These are phyloP conservation scores for Crepidotus variabilis DNA, from an alignment of 768 basidiomycete genomes.

Conservation along the genomic window DNA sequence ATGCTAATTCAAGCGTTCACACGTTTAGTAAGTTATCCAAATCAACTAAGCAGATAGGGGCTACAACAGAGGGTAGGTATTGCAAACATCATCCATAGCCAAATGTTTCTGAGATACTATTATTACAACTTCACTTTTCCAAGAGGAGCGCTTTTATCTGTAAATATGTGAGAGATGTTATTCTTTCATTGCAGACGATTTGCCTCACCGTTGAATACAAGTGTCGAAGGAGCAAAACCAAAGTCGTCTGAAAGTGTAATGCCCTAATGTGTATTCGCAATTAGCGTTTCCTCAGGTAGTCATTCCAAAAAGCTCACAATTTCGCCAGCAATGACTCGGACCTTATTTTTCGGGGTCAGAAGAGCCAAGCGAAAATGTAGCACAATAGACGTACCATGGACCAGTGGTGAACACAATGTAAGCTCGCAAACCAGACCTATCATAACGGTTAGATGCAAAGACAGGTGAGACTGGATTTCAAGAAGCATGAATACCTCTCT, in stretches of 20 bases:
- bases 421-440: slow-evolving; percentile 81
- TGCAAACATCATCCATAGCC: too few species aligned
- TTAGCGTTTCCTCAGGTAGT: slow-evolving; percentile 2
- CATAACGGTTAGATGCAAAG: neutral
- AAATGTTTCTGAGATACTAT: neutral
- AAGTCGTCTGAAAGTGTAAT: slow-evolving; percentile 72
- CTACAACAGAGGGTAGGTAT: neutral
- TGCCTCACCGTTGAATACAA: slow-evolving; percentile 63
- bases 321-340: slow-evolving; percentile 83
- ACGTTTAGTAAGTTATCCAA: neutral
- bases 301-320: slow-evolving; percentile 42
- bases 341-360: slow-evolving; percentile 15
- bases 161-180: neutral
- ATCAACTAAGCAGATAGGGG: neutral
- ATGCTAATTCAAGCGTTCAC: neutral
- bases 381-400: slow-evolving; percentile 59
- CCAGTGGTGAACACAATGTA: slow-evolving; percentile 91
- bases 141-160: slow-evolving; percentile 52
- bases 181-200: neutral
- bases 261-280: slow-evolving; percentile 35
- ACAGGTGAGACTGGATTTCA: neutral
- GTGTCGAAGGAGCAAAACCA: slow-evolving; percentile 83
- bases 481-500: slow-evolving; percentile 55
- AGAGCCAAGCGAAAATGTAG: neutral
- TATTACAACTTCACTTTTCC: slow-evolving; percentile 61